These are phyloP conservation scores for Yarrowia osloensis DNA, from an alignment of 805 yeast species.

Conservation along the genomic window DNA sequence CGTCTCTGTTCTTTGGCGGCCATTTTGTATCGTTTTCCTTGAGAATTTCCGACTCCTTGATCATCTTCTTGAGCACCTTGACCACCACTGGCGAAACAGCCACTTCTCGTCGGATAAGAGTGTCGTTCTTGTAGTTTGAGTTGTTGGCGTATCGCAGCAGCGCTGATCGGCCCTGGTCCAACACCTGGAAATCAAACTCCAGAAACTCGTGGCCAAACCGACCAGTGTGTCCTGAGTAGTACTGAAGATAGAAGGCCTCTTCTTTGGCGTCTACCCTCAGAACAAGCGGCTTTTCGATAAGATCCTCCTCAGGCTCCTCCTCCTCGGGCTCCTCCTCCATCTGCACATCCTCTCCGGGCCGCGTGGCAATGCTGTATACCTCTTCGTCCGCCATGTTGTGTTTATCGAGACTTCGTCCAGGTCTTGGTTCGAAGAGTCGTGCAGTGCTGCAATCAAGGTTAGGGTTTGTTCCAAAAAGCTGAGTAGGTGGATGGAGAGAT, in stretches of 20 bases:
- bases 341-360: constrained; percentile 12
- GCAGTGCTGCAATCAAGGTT: not conserved
- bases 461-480: too few species aligned
- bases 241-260: constrained; percentile 47
- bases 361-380: constrained; percentile 15
- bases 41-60: constrained; percentile 47
- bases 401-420: not conserved
- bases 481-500: too few species aligned
- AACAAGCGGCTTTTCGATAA: not conserved
- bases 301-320: not conserved
- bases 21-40: constrained; percentile 47
- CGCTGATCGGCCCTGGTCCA: constrained; percentile 42
- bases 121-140: constrained; percentile 50
- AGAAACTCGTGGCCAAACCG: constrained; percentile 51
- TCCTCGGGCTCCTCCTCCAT: constrained; percentile 11
- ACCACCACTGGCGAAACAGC: constrained; percentile 44
- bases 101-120: constrained; percentile 47
- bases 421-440: not conserved
- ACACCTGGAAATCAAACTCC: constrained; percentile 44
- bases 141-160: constrained; percentile 49
- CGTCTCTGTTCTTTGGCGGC: constrained; percentile 48
- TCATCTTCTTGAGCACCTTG: constrained; percentile 43
- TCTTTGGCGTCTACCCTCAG: constrained; percentile 27
- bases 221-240: constrained; percentile 51
- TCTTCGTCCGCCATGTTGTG: constrained; percentile 15